Evolutionary conservation across 2,329 filamentous ascomycete species (phyloP).

Genomic region (Colletotrichum sp.): DNA sequence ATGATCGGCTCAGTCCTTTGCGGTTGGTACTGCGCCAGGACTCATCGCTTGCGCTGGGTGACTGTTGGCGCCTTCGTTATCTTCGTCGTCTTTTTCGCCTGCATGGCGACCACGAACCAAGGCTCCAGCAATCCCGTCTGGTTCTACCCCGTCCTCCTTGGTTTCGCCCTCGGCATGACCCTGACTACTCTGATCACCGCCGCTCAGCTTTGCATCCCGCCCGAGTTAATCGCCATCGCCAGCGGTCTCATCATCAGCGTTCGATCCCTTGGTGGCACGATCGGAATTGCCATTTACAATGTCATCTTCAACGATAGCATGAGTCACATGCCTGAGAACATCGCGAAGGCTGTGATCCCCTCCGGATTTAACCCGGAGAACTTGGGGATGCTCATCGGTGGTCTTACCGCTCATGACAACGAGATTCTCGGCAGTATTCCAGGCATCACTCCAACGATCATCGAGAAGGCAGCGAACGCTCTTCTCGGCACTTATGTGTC

Average conservation of each 20-base stretch:
- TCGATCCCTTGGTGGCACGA: constrained; percentile 40
- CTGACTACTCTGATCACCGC: constrained; percentile 38
- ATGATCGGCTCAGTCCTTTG: constrained; percentile 32
- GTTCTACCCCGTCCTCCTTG: constrained; percentile 41
- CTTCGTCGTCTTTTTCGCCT: constrained; percentile 35
- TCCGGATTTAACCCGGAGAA: constrained; percentile 28
- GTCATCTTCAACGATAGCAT: constrained; percentile 33
- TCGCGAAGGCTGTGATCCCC: constrained; percentile 34
- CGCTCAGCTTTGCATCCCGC: constrained; percentile 41
- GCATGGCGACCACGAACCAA: constrained; percentile 36
- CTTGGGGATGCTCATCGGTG: constrained; percentile 29
- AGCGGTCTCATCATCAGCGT: constrained; percentile 41
- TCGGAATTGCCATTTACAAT: constrained; percentile 42
- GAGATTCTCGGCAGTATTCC: constrained; percentile 29
- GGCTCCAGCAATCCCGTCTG: constrained; percentile 30
- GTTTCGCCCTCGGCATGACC: constrained; percentile 37
- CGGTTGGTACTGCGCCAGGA: constrained; percentile 33
- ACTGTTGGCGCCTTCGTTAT: constrained; percentile 29
- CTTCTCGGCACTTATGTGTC: constrained; percentile 30
- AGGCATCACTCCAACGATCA: constrained; percentile 31
- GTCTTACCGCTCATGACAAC: constrained; percentile 28
- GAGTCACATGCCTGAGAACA: constrained; percentile 30
- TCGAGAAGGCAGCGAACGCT: constrained; percentile 28
- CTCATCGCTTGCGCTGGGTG: constrained; percentile 29
- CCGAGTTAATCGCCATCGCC: constrained; percentile 39